A percentile compares a stretch with the other conserved stretches of the same genome.
Evolutionary conservation across 2,329 filamentous ascomycete genomes (phyloP).

Genomic region (Ambrosiella beaveri): DNA sequence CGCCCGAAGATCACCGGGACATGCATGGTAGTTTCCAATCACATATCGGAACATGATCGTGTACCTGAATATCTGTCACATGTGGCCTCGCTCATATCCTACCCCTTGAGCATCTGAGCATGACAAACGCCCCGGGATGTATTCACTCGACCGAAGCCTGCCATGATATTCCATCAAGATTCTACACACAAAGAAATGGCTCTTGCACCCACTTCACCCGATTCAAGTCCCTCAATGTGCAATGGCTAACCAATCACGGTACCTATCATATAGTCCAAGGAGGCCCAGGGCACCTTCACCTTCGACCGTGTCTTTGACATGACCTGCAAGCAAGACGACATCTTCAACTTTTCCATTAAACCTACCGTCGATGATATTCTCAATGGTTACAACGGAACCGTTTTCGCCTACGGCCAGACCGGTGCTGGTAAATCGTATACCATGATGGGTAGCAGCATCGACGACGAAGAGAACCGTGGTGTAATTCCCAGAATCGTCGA

Average conservation of each 20-base stretch:
- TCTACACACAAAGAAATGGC: no score
- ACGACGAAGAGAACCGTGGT: slow-evolving; percentile 72
- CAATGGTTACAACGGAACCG: slow-evolving; percentile 97
- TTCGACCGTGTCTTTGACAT: slow-evolving; percentile 98
- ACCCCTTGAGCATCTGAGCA: no score
- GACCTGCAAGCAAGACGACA: slow-evolving; percentile 73
- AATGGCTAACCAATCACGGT: neutral
- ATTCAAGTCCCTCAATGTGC: neutral
- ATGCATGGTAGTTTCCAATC: no score
- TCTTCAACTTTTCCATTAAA: slow-evolving; percentile 96
- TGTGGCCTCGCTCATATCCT: no score
- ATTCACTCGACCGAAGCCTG: no score
- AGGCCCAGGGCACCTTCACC: slow-evolving; percentile 73
- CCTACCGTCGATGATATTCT: slow-evolving; percentile 94
- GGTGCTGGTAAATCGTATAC: slow-evolving; percentile 98
- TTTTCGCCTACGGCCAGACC: slow-evolving; percentile 96
- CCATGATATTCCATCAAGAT: no score
- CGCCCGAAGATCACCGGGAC: neutral
- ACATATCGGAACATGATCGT: no score
- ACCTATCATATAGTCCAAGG: slow-evolving; percentile 44
- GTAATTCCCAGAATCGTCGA: slow-evolving; percentile 95
- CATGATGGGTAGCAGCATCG: slow-evolving; percentile 71
- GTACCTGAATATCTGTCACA: no score
- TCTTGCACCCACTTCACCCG: neutral
- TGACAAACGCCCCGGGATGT: no score